Percentiles rank a stretch among this genome's conserved stretches.
Evolutionary conservation across 1,139 yeast species (phyloP).

Genomic region (Saccharomyces uvarum): DNA sequence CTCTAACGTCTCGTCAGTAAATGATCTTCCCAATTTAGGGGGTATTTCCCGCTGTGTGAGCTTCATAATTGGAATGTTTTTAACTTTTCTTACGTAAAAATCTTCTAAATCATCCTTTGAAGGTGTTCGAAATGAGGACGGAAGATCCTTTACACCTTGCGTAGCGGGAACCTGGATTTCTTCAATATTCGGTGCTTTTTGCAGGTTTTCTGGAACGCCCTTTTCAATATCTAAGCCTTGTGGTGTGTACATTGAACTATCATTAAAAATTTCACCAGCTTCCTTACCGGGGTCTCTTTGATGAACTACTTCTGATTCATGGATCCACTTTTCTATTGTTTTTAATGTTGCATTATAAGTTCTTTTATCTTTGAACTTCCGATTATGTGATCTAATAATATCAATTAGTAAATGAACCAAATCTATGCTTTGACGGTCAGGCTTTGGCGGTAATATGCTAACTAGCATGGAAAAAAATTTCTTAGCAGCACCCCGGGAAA

Average conservation of each 20-base stretch:
- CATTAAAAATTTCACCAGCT: neutral
- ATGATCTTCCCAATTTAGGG: neutral
- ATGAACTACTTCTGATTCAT: neutral
- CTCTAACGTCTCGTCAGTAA: neutral
- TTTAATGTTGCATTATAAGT: neutral
- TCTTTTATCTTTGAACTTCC: neutral
- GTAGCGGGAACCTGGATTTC: constrained; percentile 13
- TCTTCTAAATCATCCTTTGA: neutral
- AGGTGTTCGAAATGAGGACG: neutral
- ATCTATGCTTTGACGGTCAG: neutral
- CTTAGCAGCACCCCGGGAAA: neutral
- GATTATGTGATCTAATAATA: neutral
- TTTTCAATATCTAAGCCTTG: neutral
- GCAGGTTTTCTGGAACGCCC: neutral
- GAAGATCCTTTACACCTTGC: constrained; percentile 5
- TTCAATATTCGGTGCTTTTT: neutral
- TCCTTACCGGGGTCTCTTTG: neutral
- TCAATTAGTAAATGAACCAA: neutral
- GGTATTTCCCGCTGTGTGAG: neutral
- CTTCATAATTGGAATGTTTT: neutral
- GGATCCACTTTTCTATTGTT: neutral
- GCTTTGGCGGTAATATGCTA: neutral
- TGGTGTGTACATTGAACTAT: neutral
- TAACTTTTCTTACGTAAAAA: neutral
- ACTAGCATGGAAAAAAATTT: neutral